Base-by-base conservation (phyloP, 2,329 filamentous ascomycete species). In the Botrytis hyacinthi region DNA sequence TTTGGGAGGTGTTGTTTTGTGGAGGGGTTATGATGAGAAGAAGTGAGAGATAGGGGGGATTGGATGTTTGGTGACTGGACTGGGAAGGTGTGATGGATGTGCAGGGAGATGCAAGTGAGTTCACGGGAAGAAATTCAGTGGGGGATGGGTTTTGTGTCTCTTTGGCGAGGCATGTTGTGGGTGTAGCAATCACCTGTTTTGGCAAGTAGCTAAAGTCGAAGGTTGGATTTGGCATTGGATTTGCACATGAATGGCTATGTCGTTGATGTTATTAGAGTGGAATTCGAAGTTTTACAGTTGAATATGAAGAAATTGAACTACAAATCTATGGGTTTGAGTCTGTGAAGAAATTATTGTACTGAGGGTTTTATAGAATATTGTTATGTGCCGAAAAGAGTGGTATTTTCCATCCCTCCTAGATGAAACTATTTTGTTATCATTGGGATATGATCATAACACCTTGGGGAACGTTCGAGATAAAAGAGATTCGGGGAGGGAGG, bases 381-480 rank as follows among this genome's bases (percentile, higher is more conserved):
- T 3, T 18, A 2, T 7, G 3, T 54, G 14, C 18, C 14, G 26
- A 54, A 12, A 29, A 54, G 51, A 18, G 12, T 29, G 3, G 3
- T 57, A 1, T 57, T 5, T 51, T 57, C 40, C 40, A 40, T 18
- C 51, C 6, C 6, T 32, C 7, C n/a, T 32, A 18, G 3, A 29
- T 3, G 14, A 4, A 3, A 18, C 14, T 4, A 18, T 2, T 29
- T 32, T 0, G 7, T 0, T 18, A 2, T 8, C 0, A 32, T 57
- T 0, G 2, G 51, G 6, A 6, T 57, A 18, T 57, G 14, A 2
- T 9, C 6, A 29, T 29, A 57, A 18, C 16, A 29, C 14, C 5
- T 54, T 3, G n/a, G 14, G 0, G 16, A 29, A 16, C 5, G 5
- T 29, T 18, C 14, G n/a, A 7, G 37, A 37, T 7, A 37, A 37